Evolutionary conservation across 2,329 filamentous ascomycete species (phyloP).

Genomic region (Sporothrix luriei): DNA sequence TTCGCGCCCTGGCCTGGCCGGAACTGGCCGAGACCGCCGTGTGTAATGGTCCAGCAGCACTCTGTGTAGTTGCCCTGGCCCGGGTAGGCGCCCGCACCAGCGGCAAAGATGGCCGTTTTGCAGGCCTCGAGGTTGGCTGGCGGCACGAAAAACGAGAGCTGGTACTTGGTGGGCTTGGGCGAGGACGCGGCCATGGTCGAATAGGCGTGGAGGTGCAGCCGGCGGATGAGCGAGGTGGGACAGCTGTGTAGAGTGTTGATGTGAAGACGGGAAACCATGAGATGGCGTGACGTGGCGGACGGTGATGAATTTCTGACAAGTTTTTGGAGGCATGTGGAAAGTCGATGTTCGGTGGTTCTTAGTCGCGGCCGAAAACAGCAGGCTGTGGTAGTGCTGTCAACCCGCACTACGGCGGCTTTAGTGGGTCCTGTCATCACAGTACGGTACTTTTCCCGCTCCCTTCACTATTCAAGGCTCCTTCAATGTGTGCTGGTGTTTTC

Average conservation of each 20-base stretch:
- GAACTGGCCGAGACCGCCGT: slow-evolving; percentile 64
- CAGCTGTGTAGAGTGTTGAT: neutral
- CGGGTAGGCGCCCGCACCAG: slow-evolving; percentile 59
- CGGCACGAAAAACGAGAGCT: slow-evolving; percentile 30
- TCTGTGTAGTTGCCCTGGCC: slow-evolving; percentile 56
- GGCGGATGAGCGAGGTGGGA: neutral
- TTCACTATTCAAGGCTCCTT: too few relatives aligned
- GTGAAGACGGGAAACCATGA: neutral
- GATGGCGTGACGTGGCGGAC: neutral
- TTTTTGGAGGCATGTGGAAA: neutral
- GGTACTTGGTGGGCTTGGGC: slow-evolving; percentile 24
- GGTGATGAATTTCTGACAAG: neutral
- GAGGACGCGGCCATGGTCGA: neutral
- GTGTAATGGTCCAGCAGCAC: slow-evolving; percentile 51
- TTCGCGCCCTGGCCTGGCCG: slow-evolving; percentile 63
- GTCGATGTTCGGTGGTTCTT: neutral
- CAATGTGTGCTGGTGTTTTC: neutral
- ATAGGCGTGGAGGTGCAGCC: too few relatives aligned
- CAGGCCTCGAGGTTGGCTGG: slow-evolving; percentile 49
- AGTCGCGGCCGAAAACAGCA: slow-evolving; percentile 7
- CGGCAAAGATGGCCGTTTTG: slow-evolving; percentile 60
- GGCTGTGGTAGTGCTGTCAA: neutral
- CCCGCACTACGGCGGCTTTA: neutral
- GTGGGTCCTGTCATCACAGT: neutral
- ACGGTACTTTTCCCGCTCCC: too few relatives aligned